Base-by-base conservation (phyloP, 495 filamentous ascomycete genomes). In the Penicillium dipodomyicola region DNA sequence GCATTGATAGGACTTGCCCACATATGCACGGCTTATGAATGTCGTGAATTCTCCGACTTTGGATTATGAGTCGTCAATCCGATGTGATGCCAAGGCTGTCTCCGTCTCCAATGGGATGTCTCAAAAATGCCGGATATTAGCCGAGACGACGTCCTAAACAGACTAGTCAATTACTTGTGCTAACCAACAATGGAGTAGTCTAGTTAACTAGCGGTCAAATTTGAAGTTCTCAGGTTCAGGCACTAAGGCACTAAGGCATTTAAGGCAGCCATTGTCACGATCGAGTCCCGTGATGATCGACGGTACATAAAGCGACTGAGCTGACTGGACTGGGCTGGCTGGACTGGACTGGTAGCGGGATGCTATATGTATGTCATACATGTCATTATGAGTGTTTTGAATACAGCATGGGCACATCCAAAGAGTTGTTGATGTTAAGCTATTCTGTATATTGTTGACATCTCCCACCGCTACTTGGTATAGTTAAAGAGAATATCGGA, bases 311-410 rank as follows among this genome's bases (percentile, higher is more conserved):
- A 46, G 19, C 23, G 43, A 20, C 41, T 47, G 44, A 14, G 22
- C 22, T 47, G 27, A 32, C 45, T 32, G 45, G 19, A 11, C 17
- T 19, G 45, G 19, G 2, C 17, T 19, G 39, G 20, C 23, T 25
- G 39, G 20, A 44, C 20, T 44, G 42, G 20, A 47, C 12, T 10
- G 20, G 40, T 19, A 44, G 11, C 46, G 25, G 37, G n/a, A 52
- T 52, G 39, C n/a, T 32, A 20, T 27, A 41, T 52, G 50, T 25
- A 52, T 52, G 50, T 42, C 50, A 52, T 43, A 42, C 49, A 51
- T 51, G 20, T 33, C 10, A 4, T n/a, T 51, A 22, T 51, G 49
- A 37, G 3, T 33, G 30, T 7, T 15, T 30, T 14, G 27, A 33
- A 51, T 35, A n/a, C n/a, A n/a, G n/a, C n/a, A n/a, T n/a, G n/a